Evolutionary conservation across 2,329 filamentous ascomycete genomes (phyloP).

Genomic region (Dryadomyces quercivorus): DNA sequence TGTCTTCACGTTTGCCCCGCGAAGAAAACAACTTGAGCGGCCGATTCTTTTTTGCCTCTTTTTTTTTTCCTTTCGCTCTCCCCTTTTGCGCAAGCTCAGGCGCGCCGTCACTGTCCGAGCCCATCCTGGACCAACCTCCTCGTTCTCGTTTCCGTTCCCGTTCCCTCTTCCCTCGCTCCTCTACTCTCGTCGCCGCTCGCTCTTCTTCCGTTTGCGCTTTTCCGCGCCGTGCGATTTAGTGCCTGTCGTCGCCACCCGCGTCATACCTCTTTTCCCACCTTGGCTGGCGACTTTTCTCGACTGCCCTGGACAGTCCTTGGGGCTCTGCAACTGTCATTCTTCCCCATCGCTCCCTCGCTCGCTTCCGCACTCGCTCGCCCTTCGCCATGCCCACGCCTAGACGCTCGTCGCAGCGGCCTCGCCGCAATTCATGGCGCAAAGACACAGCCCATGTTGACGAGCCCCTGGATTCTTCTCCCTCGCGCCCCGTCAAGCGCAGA

Average conservation of each 20-base stretch:
- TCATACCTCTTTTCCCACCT: background rate
- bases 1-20: background rate
- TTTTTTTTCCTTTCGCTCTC: background rate
- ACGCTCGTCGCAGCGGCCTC: slow-evolving; percentile 20
- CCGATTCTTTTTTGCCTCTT: background rate
- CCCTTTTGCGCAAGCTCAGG: background rate
- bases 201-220: background rate
- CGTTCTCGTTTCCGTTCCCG: too few species aligned
- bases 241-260: background rate
- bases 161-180: too few species aligned
- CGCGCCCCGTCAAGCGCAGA: slow-evolving; percentile 50
- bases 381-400: slow-evolving; percentile 18
- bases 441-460: slow-evolving; percentile 16
- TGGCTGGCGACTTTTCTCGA: background rate
- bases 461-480: slow-evolving; percentile 42
- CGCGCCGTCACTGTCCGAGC: background rate
- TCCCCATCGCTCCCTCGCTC: background rate
- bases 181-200: background rate
- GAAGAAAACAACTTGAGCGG: background rate
- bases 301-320: background rate
- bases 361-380: background rate
- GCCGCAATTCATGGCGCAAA: slow-evolving; percentile 19
- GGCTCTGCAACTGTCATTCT: background rate
- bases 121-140: background rate
- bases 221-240: background rate